Evolutionary conservation across 1,284 basidiomycete species (phyloP).

Genomic region (Ustilago shanxiensis): DNA sequence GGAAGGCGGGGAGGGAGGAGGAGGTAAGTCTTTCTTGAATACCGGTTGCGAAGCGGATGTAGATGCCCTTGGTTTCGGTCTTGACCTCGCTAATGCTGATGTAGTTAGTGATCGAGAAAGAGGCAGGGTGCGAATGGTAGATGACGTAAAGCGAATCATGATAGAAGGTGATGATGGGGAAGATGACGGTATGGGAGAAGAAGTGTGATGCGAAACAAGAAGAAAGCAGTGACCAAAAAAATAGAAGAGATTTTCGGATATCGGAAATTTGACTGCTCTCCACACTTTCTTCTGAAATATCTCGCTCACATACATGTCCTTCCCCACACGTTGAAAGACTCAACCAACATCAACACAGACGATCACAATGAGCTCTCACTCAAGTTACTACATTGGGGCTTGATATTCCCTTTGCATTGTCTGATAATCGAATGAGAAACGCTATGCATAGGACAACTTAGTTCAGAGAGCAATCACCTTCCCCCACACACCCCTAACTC

Average conservation of each 20-base stretch:
- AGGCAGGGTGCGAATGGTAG: neutral
- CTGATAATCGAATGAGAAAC: no score
- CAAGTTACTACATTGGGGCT: neutral
- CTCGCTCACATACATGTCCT: neutral
- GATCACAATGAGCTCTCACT: neutral
- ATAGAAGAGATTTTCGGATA: no score
- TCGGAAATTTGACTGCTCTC: neutral
- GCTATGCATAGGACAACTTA: no score
- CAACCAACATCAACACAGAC: neutral
- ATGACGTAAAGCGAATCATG: neutral
- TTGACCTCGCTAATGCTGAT: neutral
- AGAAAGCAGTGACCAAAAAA: no score
- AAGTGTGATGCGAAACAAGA: no score
- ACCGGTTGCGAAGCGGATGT: constrained; percentile 16
- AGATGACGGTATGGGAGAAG: no score
- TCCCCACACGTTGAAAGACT: no score
- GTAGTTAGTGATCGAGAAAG: neutral
- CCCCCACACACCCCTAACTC: constrained; percentile 18
- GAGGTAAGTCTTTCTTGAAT: constrained; percentile 11
- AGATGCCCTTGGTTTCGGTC: neutral
- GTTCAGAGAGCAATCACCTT: neutral
- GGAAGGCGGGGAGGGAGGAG: constrained; percentile 7
- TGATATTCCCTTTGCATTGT: no score
- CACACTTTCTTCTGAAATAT: neutral
- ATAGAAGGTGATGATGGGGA: no score